These are phyloP conservation scores for Aspergillus terreus DNA, from an alignment of 2,329 filamentous ascomycete genomes.

Conservation along the genomic window DNA sequence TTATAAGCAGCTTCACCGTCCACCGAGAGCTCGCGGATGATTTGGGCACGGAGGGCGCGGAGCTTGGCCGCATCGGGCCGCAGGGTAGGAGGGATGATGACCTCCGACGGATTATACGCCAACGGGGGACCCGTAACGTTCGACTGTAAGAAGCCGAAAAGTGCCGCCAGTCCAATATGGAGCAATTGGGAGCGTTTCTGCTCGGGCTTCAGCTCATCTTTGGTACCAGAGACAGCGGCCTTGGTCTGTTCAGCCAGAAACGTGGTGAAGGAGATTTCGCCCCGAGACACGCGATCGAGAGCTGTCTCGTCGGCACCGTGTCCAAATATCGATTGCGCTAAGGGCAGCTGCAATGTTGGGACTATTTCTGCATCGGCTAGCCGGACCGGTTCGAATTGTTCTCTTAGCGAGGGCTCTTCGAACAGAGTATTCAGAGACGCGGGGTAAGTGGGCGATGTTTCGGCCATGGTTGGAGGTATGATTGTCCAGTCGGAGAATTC, in stretches of 20 bases:
- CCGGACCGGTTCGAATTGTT: constrained; percentile 33
- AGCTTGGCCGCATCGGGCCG: constrained; percentile 39
- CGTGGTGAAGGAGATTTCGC: constrained; percentile 34
- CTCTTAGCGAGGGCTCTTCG: constrained; percentile 22
- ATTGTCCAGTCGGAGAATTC: too few relatives aligned
- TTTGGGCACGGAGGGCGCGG: constrained; percentile 50
- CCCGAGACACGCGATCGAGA: constrained; percentile 26
- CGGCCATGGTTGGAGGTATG: constrained; percentile 19
- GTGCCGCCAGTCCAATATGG: constrained; percentile 62
- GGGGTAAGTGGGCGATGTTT: constrained; percentile 19
- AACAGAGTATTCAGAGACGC: constrained; percentile 33
- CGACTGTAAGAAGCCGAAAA: constrained; percentile 77
- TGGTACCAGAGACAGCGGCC: constrained; percentile 15
- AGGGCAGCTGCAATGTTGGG: constrained; percentile 30
- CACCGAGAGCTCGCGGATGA: constrained; percentile 66
- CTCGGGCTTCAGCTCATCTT: constrained; percentile 20
- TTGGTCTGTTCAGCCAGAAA: constrained; percentile 34
- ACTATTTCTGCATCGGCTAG: constrained; percentile 31
- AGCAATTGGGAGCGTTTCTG: constrained; percentile 40
- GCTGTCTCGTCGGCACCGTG: constrained; percentile 26
- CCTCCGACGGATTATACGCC: constrained; percentile 50
- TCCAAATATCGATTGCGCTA: constrained; percentile 38
- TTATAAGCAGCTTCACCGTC: constrained; percentile 87
- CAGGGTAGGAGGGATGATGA: constrained; percentile 45
- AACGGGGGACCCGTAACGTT: constrained; percentile 86